Conservation (phyloP, 768 basidiomycete species). For the Pleurotus cornucopiae region DNA sequence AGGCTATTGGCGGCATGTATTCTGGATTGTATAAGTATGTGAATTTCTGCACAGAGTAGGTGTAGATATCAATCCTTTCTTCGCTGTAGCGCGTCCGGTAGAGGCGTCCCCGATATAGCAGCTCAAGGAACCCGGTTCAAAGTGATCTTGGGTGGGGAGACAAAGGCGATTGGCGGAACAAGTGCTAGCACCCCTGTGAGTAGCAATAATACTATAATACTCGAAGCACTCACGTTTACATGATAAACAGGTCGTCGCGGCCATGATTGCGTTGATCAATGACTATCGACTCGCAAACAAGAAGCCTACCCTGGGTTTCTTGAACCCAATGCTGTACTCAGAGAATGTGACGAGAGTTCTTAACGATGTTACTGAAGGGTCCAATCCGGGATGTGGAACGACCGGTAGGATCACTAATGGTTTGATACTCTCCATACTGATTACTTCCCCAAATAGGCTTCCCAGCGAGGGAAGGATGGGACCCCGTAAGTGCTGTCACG, state of each 20-base stretch:
- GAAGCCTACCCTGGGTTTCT: slow-evolving; percentile 31
- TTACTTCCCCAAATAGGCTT: slow-evolving; percentile 15
- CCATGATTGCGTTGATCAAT: slow-evolving; percentile 43
- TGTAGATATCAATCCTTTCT: background rate
- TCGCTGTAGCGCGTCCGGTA: slow-evolving; percentile 30
- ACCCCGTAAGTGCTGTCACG: slow-evolving; percentile 13
- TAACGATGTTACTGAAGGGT: slow-evolving; percentile 35
- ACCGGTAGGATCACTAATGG: background rate
- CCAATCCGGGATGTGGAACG: slow-evolving; percentile 20
- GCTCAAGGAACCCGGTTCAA: slow-evolving; percentile 16
- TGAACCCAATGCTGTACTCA: slow-evolving; percentile 15
- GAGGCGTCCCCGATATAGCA: slow-evolving; percentile 22
- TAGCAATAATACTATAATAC: background rate
- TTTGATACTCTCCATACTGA: background rate
- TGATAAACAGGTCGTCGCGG: slow-evolving; percentile 32
- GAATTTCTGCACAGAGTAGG: background rate
- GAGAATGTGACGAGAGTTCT: slow-evolving; percentile 14
- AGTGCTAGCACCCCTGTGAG: slow-evolving; percentile 7
- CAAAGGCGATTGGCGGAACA: slow-evolving; percentile 26
- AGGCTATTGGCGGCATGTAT: slow-evolving; percentile 24
- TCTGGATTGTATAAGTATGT: slow-evolving; percentile 26
- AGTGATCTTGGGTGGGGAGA: slow-evolving; percentile 28
- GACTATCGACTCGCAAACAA: slow-evolving; percentile 35
- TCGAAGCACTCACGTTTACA: background rate
- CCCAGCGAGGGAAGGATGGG: slow-evolving; percentile 18